Evolutionary conservation across 345 rosid species (phyloP), one percentile per base, ranked within the genome.

Genomic region (Lagerstroemia speciosa): DNA sequence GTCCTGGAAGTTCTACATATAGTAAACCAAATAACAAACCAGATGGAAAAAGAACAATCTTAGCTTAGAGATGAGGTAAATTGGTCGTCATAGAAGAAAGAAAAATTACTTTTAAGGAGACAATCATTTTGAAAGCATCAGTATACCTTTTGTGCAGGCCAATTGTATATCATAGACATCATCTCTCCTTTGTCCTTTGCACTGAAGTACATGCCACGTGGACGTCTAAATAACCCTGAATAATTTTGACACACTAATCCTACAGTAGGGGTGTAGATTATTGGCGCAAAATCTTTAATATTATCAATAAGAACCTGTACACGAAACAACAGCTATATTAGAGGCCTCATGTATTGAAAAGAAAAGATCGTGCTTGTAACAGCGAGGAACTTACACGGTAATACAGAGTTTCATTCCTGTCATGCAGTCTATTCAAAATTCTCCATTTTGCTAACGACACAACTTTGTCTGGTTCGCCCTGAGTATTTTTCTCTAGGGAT

Each of bases 101-200:
- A 37, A 64, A 64, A 65, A n/a, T n/a, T n/a, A n/a, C n/a, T n/a
- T n/a, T n/a, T n/a, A n/a, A n/a, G n/a, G n/a, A n/a, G n/a, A n/a
- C n/a, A n/a, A 52, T 27, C 26, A 68, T 68, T 33, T 16, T 38
- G 27, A 29, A 24, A 24, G 24, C 9, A 65, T n/a, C 22, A 66
- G 5, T 8, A 34, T 81, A 87, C 96, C 92, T 81, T 75, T 0
- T 84, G 80, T 77, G 88, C 81, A 67, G 99, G 99, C 97, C 99
- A 94, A 66, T 91, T 94, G 72, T 91, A 91, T 43, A 94, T 94
- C 99, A 94, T 94, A 41, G 99, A 94, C 98, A 91, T 89, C 99
- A 94, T 94, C 82, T 94, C 98, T 74, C 99, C 97, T 72, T 91
- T 94, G 79, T 94, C 99, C 85, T 88, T 91, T 40, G 97, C 99